Evolutionary conservation across 257 asterid species (phyloP), one percentile per base, ranked within the genome.

Genomic region (Nicotiana obtusifolia): DNA sequence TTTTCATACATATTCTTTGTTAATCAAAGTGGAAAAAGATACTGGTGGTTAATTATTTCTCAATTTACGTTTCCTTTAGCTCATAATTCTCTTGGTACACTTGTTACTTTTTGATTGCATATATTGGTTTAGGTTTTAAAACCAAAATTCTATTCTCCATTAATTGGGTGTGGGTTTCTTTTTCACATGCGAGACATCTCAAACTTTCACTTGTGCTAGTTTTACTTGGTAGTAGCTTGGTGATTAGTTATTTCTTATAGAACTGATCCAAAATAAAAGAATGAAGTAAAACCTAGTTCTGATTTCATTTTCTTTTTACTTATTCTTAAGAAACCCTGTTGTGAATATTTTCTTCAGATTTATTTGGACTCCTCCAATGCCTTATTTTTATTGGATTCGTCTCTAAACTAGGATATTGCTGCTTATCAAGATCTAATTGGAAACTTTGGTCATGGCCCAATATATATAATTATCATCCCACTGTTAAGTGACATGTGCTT

Each of bases 401-500:
- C 16, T 71, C 59, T 22, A 24, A 71, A 49, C 22, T 47, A 47
- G 62, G 41, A 7, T 49, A 22, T 35, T 75, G 79, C 24, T 75
- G 62, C 26, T 75, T 75, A 1, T 75, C 11, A 75, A 44, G 52
- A 47, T 73, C 26, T 47, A 65, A 24, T 75, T 75, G 62, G 44
- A 24, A 75, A 75, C 5, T 49, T 49, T 14, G 28, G 5, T 75
- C 79, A 49, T 47, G 80, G 17, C 33, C 22, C 33, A 15, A 1
- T 57, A 15, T 30, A 15, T 73, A 31, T 26, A 71, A 6, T 47
- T 19, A 81, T 66, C 76, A 57, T 81, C 69, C 52, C 61, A 80
- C 66, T 16, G 78, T 75, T 86, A 80, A 44, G 31, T 59, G 83
- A 76, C 85, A 20, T 60, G 0, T 85, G 30, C 81, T 81, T 86